Conservation (phyloP, 345 rosid species). For the Hibiscus syriacus region DNA sequence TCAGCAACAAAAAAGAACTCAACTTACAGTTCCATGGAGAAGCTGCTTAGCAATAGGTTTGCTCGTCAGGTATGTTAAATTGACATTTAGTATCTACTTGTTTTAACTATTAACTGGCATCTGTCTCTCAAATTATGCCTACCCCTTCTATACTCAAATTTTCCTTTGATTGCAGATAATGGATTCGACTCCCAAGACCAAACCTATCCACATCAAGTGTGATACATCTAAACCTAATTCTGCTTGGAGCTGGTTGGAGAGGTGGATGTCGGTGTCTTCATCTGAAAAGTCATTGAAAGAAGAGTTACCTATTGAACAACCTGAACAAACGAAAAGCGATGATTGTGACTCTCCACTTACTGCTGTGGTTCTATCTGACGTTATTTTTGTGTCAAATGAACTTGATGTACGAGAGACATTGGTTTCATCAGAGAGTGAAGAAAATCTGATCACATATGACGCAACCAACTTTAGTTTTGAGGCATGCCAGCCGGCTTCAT, state of each 20-base stretch:
- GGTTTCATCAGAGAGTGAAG: constrained; percentile 30
- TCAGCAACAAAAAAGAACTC: constrained; percentile 24
- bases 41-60: constrained; percentile 68
- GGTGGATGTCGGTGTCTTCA: constrained; percentile 76
- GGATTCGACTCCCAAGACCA: constrained; percentile 65
- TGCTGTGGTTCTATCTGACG: constrained; percentile 23
- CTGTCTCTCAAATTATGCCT: background rate
- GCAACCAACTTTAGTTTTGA: constrained; percentile 28
- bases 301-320: constrained; percentile 27
- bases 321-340: constrained; percentile 27
- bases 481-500: constrained; percentile 18
- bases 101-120: constrained; percentile 1
- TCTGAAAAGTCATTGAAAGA: constrained; percentile 33
- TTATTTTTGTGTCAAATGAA: constrained; percentile 23
- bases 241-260: constrained; percentile 95
- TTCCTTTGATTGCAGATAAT: constrained; percentile 48
- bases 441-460: constrained; percentile 31
- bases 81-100: constrained; percentile 1
- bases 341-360: constrained; percentile 20
- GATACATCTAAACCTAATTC: constrained; percentile 69
- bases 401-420: constrained; percentile 20
- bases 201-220: constrained; percentile 66
- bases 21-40: constrained; percentile 43
- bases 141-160: constrained; percentile 6
- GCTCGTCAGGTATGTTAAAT: constrained; percentile 63